A percentile compares a stretch with the other conserved stretches of the same genome.
Conservation (phyloP, 1,139 yeast species). For the Pichia cactophila region DNA sequence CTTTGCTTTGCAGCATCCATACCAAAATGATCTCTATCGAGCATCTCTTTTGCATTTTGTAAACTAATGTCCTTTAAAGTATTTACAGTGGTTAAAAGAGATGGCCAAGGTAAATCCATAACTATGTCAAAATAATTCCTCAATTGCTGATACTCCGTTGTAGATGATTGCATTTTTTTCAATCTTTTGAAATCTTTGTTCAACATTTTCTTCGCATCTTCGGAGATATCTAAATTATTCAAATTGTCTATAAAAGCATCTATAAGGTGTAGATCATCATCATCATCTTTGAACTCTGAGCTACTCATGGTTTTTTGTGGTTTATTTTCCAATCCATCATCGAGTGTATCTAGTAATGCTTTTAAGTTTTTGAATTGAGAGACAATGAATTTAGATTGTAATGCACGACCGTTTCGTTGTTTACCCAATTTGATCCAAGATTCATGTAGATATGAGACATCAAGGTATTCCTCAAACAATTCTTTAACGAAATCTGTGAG, state of each 20-base stretch:
- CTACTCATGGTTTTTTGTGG: background rate
- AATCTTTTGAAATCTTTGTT: slow-evolving; percentile 59
- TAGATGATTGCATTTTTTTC: slow-evolving; percentile 54
- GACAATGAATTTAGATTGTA: slow-evolving; percentile 39
- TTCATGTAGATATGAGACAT: slow-evolving; percentile 44
- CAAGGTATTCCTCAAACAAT: slow-evolving; percentile 30
- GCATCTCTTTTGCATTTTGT: slow-evolving; percentile 45
- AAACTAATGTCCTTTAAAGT: slow-evolving; percentile 38
- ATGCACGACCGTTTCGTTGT: slow-evolving; percentile 18
- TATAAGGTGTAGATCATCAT: slow-evolving; percentile 34
- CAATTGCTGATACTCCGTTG: slow-evolving; percentile 69
- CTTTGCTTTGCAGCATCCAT: slow-evolving; percentile 74
- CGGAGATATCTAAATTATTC: slow-evolving; percentile 30
- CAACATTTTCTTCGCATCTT: slow-evolving; percentile 52
- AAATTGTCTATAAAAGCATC: slow-evolving; percentile 38
- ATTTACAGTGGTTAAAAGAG: background rate
- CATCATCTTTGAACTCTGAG: slow-evolving; percentile 36
- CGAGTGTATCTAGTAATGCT: slow-evolving; percentile 35
- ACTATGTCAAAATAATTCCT: slow-evolving; percentile 65
- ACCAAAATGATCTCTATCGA: slow-evolving; percentile 82
- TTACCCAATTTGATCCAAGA: slow-evolving; percentile 44
- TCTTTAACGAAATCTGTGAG: slow-evolving; percentile 28
- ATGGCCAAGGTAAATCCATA: slow-evolving; percentile 59
- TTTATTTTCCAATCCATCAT: background rate
- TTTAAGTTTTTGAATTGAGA: slow-evolving; percentile 54